phyloP scores from a whole-genome alignment of 2,329 filamentous ascomycete species.

The Knufia fluminis region DNA sequence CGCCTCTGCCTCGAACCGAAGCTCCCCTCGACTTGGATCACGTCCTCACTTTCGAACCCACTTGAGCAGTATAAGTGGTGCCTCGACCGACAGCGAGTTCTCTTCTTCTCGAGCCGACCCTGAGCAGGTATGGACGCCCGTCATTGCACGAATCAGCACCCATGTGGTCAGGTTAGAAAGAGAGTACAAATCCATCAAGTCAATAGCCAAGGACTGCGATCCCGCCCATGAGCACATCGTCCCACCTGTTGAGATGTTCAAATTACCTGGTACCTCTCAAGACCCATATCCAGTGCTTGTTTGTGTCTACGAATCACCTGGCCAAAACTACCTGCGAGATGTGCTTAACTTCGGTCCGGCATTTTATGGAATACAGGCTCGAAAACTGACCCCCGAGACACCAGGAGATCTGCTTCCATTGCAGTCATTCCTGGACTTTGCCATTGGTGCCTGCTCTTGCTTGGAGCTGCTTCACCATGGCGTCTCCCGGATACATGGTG shows the following conservation, averaged over 20 bases:
- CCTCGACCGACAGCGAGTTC: constrained; percentile 35
- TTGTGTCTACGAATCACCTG: constrained; percentile 71
- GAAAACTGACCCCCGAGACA: constrained; percentile 31
- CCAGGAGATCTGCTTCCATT: constrained; percentile 58
- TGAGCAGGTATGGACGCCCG: constrained; percentile 44
- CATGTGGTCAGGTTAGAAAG: constrained; percentile 77
- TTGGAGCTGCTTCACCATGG: constrained; percentile 86
- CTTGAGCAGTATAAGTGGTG: constrained; percentile 43
- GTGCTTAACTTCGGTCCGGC: constrained; percentile 65
- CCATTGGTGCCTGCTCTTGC: constrained; percentile 77
- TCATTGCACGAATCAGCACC: constrained; percentile 73
- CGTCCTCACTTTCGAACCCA: constrained; percentile 36
- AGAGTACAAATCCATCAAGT: constrained; percentile 73
- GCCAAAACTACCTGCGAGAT: constrained; percentile 60
- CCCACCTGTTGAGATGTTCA: constrained; percentile 68
- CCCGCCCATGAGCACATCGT: constrained; percentile 67
- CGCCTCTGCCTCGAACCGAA: constrained; percentile 34
- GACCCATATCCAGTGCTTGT: constrained; percentile 66
- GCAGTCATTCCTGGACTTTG: constrained; percentile 76
- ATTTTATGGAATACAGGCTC: constrained; percentile 52
- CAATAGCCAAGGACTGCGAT: constrained; percentile 61
- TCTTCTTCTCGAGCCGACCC: constrained; percentile 32
- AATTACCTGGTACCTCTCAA: constrained; percentile 57
- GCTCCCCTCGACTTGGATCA: constrained; percentile 35
- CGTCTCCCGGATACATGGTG: constrained; percentile 77